phyloP scores from a whole-genome alignment of 768 basidiomycete species.

The Mycena vulgaris region DNA sequence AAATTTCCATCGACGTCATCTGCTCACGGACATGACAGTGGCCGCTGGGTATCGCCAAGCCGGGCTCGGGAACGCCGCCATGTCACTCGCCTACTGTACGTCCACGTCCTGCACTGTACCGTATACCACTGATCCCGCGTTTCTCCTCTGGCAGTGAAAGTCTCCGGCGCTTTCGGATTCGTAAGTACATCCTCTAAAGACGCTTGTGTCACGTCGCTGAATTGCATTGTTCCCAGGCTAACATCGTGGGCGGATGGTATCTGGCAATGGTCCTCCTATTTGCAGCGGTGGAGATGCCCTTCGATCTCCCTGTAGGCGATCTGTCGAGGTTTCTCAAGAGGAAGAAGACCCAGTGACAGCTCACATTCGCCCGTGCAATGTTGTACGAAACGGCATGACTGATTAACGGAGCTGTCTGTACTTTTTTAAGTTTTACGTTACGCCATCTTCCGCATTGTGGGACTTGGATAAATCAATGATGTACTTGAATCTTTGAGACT shows the following conservation, averaged over 20 bases:
- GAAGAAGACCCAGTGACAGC: constrained; percentile 10
- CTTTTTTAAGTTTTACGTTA: no score
- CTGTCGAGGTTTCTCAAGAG: constrained; percentile 33
- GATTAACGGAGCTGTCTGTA: no score
- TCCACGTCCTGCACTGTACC: not conserved
- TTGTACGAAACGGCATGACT: no score
- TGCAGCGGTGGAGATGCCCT: constrained; percentile 34
- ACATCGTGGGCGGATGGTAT: constrained; percentile 33
- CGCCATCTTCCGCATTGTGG: no score
- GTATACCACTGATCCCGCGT: not conserved
- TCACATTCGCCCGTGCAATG: no score
- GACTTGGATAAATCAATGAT: no score
- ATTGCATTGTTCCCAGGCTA: constrained; percentile 6
- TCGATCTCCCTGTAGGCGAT: constrained; percentile 32
- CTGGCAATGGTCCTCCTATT: constrained; percentile 30
- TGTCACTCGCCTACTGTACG: constrained; percentile 18
- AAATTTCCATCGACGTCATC: no score
- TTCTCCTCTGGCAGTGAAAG: constrained; percentile 17
- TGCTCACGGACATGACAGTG: not conserved
- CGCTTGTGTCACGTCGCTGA: not conserved
- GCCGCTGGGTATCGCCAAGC: constrained; percentile 17
- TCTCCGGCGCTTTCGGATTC: constrained; percentile 33
- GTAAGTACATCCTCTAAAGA: constrained; percentile 4
- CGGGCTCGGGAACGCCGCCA: constrained; percentile 24
- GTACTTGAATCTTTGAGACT: no score